Evolutionary conservation across 176 grass and related monocot genomes (phyloP).

Genomic region (Oropetium thomaeum): DNA sequence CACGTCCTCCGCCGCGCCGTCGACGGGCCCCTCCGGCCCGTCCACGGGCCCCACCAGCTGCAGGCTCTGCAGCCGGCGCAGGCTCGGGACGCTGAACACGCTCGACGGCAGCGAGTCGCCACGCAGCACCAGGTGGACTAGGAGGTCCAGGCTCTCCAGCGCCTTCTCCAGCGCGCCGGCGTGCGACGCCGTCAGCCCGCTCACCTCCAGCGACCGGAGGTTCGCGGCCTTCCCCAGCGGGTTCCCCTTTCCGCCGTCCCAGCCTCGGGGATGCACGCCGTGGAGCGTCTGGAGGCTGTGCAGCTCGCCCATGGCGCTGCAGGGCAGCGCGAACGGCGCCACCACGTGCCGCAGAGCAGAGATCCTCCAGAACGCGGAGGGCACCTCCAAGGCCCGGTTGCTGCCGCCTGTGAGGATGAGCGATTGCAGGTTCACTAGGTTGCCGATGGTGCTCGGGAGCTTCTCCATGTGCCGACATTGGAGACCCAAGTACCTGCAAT

Average conservation of each 20-base stretch:
- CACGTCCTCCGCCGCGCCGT: not conserved
- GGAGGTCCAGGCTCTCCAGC: constrained; percentile 45
- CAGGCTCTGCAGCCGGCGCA: constrained; percentile 51
- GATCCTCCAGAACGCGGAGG: constrained; percentile 51
- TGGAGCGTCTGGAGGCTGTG: constrained; percentile 52
- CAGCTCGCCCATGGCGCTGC: constrained; percentile 36
- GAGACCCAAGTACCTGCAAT: constrained; percentile 37
- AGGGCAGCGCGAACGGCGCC: constrained; percentile 34
- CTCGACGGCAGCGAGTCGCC: constrained; percentile 41
- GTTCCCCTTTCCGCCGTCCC: constrained; percentile 10
- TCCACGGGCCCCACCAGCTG: constrained; percentile 36
- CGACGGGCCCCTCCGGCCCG: not conserved
- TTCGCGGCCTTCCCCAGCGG: constrained; percentile 38
- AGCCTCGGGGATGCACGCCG: constrained; percentile 23
- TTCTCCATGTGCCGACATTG: constrained; percentile 28
- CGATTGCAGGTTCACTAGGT: constrained; percentile 59
- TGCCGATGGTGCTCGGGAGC: constrained; percentile 41
- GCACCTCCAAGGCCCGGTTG: constrained; percentile 18
- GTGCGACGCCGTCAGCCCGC: constrained; percentile 28
- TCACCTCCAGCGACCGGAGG: constrained; percentile 44
- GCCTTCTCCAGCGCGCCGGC: constrained; percentile 13
- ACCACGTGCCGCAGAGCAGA: constrained; percentile 48
- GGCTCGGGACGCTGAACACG: constrained; percentile 39
- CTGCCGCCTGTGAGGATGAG: constrained; percentile 39
- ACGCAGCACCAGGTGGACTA: constrained; percentile 37